Evolutionary conservation across 2,329 filamentous ascomycete genomes (phyloP), one percentile per base, ranked within the genome.

Genomic region (Fonsecaea pedrosoi): DNA sequence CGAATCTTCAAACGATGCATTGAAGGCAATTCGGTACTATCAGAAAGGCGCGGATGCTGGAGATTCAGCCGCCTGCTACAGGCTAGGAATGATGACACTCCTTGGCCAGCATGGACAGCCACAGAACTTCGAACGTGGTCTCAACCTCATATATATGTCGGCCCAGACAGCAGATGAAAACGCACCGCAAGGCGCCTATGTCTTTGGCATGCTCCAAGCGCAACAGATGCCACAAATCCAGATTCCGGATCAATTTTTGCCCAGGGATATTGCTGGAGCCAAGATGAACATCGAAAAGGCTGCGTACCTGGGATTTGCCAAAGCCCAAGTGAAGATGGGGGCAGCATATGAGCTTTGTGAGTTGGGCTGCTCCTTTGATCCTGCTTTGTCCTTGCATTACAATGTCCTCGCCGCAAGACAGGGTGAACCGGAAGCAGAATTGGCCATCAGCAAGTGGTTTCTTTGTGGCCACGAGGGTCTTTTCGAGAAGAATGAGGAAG

Each of bases 371-470:
- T 93, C 97, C 70, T 99, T 99, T 78, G 93, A 96, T 74, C 94
- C 95, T 0, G 90, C 92, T 0, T 86, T 96, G 65, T 98, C 94
- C 0, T 81, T 99, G 62, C 95, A 99, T 77, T 99, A 99, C 82
- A 97, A 98, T 75, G 92, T 92, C 42, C 85, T 99, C 37, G 94
- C 95, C 25, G 91, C 95, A 12, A 89, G 91, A 71, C 95, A 98
- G 80, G 94, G 94, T 18, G 93, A 98, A 74, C 85, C 93, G 0
- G 95, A 99, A 77, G 95, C 94, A 0, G 93, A 97, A 67, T 91
- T 99, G 80, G 93, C 94, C 34, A 93, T 99, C 68, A 98, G 94
- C 79, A 95, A 97, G 79, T 99, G 95, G 95, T 99, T 98, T 76
- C 84, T 99, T 34, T 98, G 96, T 75, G 95, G 95, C 2, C 94